Percentiles rank a stretch among this genome's conserved stretches.
Evolutionary conservation across 495 filamentous ascomycete species (phyloP).

Genomic region (Podospora anserina): DNA sequence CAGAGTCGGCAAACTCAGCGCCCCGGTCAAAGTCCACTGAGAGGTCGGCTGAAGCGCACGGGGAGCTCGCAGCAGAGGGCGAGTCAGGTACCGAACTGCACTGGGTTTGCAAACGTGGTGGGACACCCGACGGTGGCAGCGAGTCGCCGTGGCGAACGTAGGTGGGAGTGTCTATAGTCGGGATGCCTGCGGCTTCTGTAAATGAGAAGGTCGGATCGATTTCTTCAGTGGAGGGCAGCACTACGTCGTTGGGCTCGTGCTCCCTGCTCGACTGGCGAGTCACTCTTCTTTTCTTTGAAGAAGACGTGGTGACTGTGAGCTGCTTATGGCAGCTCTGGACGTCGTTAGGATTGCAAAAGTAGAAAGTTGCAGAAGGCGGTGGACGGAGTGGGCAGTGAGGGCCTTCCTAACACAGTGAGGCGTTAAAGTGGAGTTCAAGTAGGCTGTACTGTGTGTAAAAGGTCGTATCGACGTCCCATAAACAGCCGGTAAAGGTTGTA

Average conservation of each 20-base stretch:
- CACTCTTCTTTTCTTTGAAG: conserved; percentile 86
- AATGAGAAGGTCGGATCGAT: conserved; percentile 40
- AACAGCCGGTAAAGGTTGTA: not conserved
- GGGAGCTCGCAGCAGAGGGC: conserved; percentile 59
- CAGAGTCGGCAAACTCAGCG: conserved; percentile 44
- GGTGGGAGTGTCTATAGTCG: conserved; percentile 47
- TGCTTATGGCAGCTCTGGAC: conserved; percentile 55
- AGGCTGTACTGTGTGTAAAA: not conserved
- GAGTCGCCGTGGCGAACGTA: conserved; percentile 59
- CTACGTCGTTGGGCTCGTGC: conserved; percentile 40
- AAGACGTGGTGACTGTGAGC: conserved; percentile 84
- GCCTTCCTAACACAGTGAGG: not conserved
- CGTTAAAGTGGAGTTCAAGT: not conserved
- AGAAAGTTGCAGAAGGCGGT: conserved; percentile 17
- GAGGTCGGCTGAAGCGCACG: conserved; percentile 68
- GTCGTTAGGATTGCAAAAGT: conserved; percentile 18
- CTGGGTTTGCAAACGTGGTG: conserved; percentile 48
- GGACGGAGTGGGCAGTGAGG: conserved; percentile 1
- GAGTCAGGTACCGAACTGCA: conserved; percentile 50
- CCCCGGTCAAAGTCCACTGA: conserved; percentile 61
- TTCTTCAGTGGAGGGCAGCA: conserved; percentile 50
- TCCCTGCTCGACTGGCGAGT: conserved; percentile 51
- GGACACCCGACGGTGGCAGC: conserved; percentile 45
- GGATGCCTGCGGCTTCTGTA: conserved; percentile 33
- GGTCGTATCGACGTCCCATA: not conserved